Conservation (phyloP, 352 stramenopile genomes). For the Nothophytophthora sp. region DNA sequence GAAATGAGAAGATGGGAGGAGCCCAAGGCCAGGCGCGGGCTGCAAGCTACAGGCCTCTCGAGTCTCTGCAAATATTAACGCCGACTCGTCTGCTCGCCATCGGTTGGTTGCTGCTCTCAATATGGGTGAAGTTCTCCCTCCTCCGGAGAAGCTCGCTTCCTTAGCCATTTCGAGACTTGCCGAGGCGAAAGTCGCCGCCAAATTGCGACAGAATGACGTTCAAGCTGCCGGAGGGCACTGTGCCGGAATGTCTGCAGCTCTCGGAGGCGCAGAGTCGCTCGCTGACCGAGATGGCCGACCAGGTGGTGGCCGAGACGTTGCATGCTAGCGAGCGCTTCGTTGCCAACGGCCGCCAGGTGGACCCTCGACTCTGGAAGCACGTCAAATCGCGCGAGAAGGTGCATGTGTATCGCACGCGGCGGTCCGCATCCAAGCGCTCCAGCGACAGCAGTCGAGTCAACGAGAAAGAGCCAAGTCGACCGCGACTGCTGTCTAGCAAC, state of each 20-base stretch:
- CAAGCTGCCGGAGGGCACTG: conserved; percentile 19
- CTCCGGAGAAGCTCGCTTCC: not conserved
- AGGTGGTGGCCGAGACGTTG: conserved; percentile 60
- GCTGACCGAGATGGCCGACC: conserved; percentile 54
- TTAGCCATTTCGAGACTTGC: conserved; percentile 30
- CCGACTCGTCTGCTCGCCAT: no score
- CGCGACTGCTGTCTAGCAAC: conserved; percentile 44
- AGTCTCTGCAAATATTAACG: no score
- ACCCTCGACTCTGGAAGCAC: conserved; percentile 51
- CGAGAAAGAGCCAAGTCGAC: conserved; percentile 35
- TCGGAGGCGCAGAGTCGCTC: conserved; percentile 35
- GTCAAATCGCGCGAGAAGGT: conserved; percentile 61
- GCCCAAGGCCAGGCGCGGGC: no score
- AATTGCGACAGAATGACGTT: conserved; percentile 17
- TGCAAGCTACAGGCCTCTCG: no score
- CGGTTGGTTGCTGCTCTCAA: no score
- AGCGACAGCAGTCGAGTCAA: conserved; percentile 16
- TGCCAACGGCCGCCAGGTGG: conserved; percentile 37
- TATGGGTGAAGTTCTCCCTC: no score
- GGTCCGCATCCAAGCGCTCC: conserved; percentile 20
- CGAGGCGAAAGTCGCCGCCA: not conserved
- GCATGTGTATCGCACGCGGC: conserved; percentile 57
- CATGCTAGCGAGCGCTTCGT: conserved; percentile 53
- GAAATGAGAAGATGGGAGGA: no score
- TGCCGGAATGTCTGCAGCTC: conserved; percentile 31